These are phyloP conservation scores for Chaetoscypha palmicola DNA, from an alignment of 2,329 filamentous ascomycete genomes.

Conservation along the genomic window DNA sequence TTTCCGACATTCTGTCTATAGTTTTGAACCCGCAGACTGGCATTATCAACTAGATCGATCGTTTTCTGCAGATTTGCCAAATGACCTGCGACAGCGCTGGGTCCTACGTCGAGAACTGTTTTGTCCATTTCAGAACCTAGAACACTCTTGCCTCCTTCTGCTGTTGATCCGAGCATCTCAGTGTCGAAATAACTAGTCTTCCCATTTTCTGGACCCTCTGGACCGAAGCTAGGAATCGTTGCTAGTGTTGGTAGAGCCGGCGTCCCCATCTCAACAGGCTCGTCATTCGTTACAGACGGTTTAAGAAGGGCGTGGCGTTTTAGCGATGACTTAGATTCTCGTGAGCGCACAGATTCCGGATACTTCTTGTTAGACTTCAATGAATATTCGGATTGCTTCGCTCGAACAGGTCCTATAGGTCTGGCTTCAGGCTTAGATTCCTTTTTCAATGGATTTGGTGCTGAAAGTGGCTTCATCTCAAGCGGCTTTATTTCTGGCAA, in stretches of 20 bases:
- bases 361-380: conserved; percentile 16
- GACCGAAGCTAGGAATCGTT: conserved; percentile 5
- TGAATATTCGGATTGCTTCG: conserved; percentile 15
- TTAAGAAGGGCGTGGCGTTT: conserved; percentile 25
- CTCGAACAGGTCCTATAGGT: not conserved
- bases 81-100: conserved; percentile 4
- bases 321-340: conserved; percentile 20
- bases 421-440: not conserved
- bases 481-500: not conserved
- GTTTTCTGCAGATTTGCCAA: conserved; percentile 14
- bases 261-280: conserved; percentile 20
- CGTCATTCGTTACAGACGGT: conserved; percentile 14
- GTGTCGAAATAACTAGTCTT: not conserved
- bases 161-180: not conserved
- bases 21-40: conserved; percentile 9
- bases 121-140: not conserved
- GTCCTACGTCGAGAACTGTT: conserved; percentile 1
- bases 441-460: not conserved
- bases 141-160: not conserved
- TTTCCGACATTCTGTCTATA: conserved; percentile 1
- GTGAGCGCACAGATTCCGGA: conserved; percentile 22
- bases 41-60: conserved; percentile 14
- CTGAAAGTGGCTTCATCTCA: conserved; percentile 1
- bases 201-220: not conserved
- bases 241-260: conserved; percentile 23